Evolutionary conservation across 2,329 filamentous ascomycete species (phyloP), one percentile per base, ranked within the genome.

Genomic region (Seiridium cupressi): DNA sequence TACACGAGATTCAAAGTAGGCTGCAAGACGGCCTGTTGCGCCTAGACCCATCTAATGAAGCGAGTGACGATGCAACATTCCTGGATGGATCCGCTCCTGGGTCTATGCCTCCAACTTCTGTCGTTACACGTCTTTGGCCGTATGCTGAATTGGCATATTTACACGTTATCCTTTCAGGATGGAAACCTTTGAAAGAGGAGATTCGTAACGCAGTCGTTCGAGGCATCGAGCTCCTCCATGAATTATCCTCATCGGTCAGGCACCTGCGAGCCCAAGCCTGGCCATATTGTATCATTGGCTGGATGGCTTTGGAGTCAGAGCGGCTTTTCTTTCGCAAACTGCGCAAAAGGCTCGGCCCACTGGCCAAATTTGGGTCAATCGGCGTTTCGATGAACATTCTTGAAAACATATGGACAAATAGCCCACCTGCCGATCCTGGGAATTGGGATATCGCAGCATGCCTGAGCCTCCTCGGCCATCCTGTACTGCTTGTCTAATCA

Each of bases 231-330:
- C 56, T 59, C 13, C 58, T 69, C 5, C 51, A 69, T 31, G 56
- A 61, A 38, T 38, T 55, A 3, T 60, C 65, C 44, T 62, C 63
- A 1, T 63, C 60, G 3, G 65, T 65, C 1, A 58, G 65, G 6
- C 61, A 63, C 8, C 62, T 72, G 53, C 66, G 65, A 35, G 69
- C 66, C 7, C 49, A 70, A 35, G 54, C 66, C 36, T 70, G 68
- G 69, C 68, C 69, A 3, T 67, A 70, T 48, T 66, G 62, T 32
- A 62, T 71, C 31, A 65, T 66, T 11, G 67, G 69, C 5, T 71
- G 69, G 51, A 63, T 70, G n/a, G 65, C 64, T n/a, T n/a, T 34
- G 5, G 49, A 26, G 58, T 56, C 35, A 11, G 9, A 51, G n/a
- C 11, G 34, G 32, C 9, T 11, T 18, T 35, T 51, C 32, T 38